Evolutionary conservation across 2,329 filamentous ascomycete genomes (phyloP).

Genomic region (Teratosphaeria zuluensis): DNA sequence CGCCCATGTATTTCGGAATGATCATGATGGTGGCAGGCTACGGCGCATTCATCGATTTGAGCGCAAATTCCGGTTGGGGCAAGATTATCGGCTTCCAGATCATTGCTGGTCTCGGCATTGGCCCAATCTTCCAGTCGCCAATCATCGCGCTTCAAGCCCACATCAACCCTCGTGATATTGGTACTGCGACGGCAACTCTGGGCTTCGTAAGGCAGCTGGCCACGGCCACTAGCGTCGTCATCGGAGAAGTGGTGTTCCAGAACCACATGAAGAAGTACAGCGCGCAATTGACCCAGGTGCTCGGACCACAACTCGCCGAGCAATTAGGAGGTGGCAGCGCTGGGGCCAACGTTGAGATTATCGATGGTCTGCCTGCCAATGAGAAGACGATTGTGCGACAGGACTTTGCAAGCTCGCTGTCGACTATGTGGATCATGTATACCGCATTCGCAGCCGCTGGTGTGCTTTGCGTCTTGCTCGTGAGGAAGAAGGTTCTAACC

Average conservation of each 20-base stretch:
- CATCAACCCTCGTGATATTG: constrained; percentile 53
- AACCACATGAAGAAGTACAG: constrained; percentile 57
- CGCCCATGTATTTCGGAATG: constrained; percentile 39
- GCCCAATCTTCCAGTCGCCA: constrained; percentile 60
- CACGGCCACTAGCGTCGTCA: constrained; percentile 57
- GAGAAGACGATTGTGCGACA: constrained; percentile 34
- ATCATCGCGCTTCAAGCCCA: constrained; percentile 59
- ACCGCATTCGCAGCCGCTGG: constrained; percentile 31
- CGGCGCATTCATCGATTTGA: constrained; percentile 30
- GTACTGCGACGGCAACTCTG: constrained; percentile 58
- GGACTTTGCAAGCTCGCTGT: constrained; percentile 35
- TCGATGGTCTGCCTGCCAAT: constrained; percentile 41
- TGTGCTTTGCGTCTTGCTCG: constrained; percentile 30
- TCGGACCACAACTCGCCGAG: constrained; percentile 43
- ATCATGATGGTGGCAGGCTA: constrained; percentile 29
- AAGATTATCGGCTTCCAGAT: constrained; percentile 46
- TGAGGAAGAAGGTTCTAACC: constrained; percentile 33
- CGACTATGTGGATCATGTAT: constrained; percentile 43
- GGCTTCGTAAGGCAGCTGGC: constrained; percentile 60
- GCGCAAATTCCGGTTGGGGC: constrained; percentile 24
- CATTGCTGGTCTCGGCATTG: constrained; percentile 53
- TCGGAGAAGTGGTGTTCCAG: constrained; percentile 72
- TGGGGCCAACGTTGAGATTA: constrained; percentile 49
- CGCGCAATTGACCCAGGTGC: constrained; percentile 36
- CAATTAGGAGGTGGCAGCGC: constrained; percentile 51